Evolutionary conservation across 2,329 filamentous ascomycete species (phyloP).

Genomic region (Rutstroemia sp.): DNA sequence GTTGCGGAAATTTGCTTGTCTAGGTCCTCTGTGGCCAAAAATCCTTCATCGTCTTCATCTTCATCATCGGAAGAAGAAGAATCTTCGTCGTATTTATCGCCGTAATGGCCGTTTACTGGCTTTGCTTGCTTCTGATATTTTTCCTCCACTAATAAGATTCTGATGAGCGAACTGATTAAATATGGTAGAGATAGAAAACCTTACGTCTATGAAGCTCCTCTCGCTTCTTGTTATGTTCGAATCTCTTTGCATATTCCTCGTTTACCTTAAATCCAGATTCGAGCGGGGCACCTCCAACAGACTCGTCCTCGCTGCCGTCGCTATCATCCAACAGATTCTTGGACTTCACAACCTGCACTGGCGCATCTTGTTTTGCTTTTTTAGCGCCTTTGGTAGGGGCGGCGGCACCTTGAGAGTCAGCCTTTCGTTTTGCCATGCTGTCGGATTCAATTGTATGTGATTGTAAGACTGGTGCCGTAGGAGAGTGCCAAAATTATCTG

Average conservation of each 20-base stretch:
- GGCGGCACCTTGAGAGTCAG: conserved; percentile 20
- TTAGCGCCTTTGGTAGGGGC: conserved; percentile 18
- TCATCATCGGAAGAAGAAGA: conserved; percentile 67
- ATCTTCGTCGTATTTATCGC: conserved; percentile 40
- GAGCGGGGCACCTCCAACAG: conserved; percentile 30
- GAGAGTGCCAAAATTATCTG: neutral
- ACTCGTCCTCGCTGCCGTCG: conserved; percentile 29
- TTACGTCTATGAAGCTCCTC: conserved; percentile 70
- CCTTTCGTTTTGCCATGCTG: conserved; percentile 30
- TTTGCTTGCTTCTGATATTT: conserved; percentile 55
- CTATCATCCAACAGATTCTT: conserved; percentile 43
- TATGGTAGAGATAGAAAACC: conserved; percentile 25
- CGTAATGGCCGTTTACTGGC: conserved; percentile 35
- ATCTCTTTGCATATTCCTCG: conserved; percentile 77
- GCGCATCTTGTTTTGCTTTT: conserved; percentile 24
- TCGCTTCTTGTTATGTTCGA: conserved; percentile 96
- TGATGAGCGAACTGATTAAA: conserved; percentile 21
- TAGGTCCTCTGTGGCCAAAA: conserved; percentile 75
- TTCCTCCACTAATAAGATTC: conserved; percentile 62
- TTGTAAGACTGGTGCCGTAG: neutral
- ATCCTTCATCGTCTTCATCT: conserved; percentile 83
- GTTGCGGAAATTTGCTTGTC: conserved; percentile 85
- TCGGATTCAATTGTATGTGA: neutral
- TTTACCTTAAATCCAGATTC: conserved; percentile 67
- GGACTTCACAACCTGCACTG: conserved; percentile 11